Percentiles rank a stretch among this genome's conserved stretches.
Evolutionary conservation across 345 rosid species (phyloP).

Genomic region (Xanthoceras sorbifolium): DNA sequence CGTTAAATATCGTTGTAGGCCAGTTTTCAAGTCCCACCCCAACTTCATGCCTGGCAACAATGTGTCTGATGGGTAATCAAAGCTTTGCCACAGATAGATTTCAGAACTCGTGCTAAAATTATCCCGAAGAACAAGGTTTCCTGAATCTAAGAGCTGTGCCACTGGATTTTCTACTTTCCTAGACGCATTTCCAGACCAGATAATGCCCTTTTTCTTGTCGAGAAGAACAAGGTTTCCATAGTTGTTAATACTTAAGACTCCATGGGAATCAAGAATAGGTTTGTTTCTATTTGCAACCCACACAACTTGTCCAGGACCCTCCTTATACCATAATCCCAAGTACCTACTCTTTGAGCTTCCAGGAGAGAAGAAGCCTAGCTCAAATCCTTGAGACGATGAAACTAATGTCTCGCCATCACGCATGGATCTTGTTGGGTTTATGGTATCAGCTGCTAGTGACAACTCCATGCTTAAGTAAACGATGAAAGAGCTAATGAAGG

Average conservation of each 20-base stretch:
- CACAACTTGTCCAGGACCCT: constrained; percentile 24
- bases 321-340: constrained; percentile 51
- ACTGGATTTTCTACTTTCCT: constrained; percentile 24
- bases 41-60: constrained; percentile 44
- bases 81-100: constrained; percentile 45
- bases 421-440: constrained; percentile 9
- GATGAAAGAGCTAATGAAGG: not conserved
- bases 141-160: constrained; percentile 37
- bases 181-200: constrained; percentile 39
- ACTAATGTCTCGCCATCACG: constrained; percentile 25
- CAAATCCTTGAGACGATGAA: not conserved
- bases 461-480: not conserved
- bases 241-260: constrained; percentile 24
- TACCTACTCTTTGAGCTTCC: constrained; percentile 30
- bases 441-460: constrained; percentile 6
- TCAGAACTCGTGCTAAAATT: not conserved
- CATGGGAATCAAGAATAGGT: constrained; percentile 29
- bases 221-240: constrained; percentile 35
- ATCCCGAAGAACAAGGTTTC: constrained; percentile 45
- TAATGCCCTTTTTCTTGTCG: not conserved
- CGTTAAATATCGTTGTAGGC: constrained; percentile 16
- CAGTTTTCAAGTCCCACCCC: constrained; percentile 29
- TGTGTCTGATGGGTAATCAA: constrained; percentile 50
- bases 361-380: constrained; percentile 31
- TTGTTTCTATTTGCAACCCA: constrained; percentile 53